phyloP scores from a whole-genome alignment of 331 rosid species.

The Malus hybrid region DNA sequence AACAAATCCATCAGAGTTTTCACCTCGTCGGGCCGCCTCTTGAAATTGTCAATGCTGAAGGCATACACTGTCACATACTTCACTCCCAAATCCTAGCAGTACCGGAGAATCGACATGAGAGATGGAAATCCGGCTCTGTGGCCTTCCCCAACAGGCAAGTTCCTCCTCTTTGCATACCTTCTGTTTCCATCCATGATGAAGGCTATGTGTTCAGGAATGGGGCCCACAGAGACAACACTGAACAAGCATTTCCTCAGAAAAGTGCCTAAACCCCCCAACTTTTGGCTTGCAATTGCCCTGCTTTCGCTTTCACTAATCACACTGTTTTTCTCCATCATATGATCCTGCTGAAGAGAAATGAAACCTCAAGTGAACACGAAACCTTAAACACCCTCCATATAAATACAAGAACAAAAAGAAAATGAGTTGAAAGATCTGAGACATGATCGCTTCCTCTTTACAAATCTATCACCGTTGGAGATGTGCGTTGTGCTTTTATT shows the following conservation, averaged over 20 bases:
- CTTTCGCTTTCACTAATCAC: constrained; percentile 11
- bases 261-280: constrained; percentile 15
- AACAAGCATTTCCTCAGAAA: constrained; percentile 26
- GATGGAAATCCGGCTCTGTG: constrained; percentile 32
- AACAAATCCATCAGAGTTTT: constrained; percentile 40
- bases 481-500: too few relatives aligned
- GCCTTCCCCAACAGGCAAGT: constrained; percentile 16
- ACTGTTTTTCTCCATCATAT: constrained; percentile 31
- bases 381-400: neutral
- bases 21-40: constrained; percentile 37
- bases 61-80: constrained; percentile 42
- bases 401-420: neutral
- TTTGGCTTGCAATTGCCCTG: neutral
- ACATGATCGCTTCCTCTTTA: neutral
- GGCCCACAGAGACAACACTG: constrained; percentile 31
- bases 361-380: neutral
- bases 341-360: neutral
- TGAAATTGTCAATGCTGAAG: constrained; percentile 60
- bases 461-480: too few relatives aligned
- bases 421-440: neutral
- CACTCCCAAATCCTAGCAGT: constrained; percentile 52
- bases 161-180: constrained; percentile 35
- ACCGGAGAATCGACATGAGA: constrained; percentile 32
- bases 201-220: constrained; percentile 45
- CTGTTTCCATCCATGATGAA: constrained; percentile 65